Conservation (phyloP, 768 basidiomycete genomes). For the Grammothele lineata region DNA sequence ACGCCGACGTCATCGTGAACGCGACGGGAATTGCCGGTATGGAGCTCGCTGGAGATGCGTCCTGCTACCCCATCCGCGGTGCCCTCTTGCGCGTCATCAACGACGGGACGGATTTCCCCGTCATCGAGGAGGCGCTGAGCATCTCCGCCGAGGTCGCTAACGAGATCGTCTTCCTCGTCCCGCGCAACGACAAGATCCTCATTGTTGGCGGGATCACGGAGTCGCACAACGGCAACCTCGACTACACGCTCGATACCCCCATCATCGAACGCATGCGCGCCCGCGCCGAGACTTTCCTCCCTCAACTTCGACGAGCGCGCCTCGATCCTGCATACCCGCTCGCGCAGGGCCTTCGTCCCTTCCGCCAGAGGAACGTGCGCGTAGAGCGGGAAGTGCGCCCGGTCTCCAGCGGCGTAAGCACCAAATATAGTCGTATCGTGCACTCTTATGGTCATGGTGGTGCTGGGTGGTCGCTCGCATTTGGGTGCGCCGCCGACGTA, state of each 20-base stretch:
- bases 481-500: slow-evolving; percentile 22
- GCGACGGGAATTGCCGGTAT: slow-evolving; percentile 31
- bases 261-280: slow-evolving; percentile 17
- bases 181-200: slow-evolving; percentile 32
- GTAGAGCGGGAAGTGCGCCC: slow-evolving; percentile 16
- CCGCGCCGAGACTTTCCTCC: slow-evolving; percentile 17
- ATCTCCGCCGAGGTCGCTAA: slow-evolving; percentile 12
- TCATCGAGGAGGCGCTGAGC: slow-evolving; percentile 22
- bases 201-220: slow-evolving; percentile 27
- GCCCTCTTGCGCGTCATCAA: slow-evolving; percentile 29
- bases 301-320: slow-evolving; percentile 15
- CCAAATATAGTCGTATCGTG: slow-evolving; percentile 15
- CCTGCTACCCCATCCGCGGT: slow-evolving; percentile 34
- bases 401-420: neutral
- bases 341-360: slow-evolving; percentile 18
- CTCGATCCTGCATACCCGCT: slow-evolving; percentile 12
- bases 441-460: slow-evolving; percentile 23
- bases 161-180: slow-evolving; percentile 28
- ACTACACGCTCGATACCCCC: slow-evolving; percentile 18
- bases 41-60: slow-evolving; percentile 31
- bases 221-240: slow-evolving; percentile 14
- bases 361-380: slow-evolving; percentile 15
- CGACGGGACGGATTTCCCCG: slow-evolving; percentile 33
- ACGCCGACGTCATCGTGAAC: slow-evolving; percentile 31
- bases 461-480: slow-evolving; percentile 19